Evolutionary conservation across 2,329 filamentous ascomycete species (phyloP), one percentile per base, ranked within the genome.

Genomic region (Ascochyta viciae-villosae): DNA sequence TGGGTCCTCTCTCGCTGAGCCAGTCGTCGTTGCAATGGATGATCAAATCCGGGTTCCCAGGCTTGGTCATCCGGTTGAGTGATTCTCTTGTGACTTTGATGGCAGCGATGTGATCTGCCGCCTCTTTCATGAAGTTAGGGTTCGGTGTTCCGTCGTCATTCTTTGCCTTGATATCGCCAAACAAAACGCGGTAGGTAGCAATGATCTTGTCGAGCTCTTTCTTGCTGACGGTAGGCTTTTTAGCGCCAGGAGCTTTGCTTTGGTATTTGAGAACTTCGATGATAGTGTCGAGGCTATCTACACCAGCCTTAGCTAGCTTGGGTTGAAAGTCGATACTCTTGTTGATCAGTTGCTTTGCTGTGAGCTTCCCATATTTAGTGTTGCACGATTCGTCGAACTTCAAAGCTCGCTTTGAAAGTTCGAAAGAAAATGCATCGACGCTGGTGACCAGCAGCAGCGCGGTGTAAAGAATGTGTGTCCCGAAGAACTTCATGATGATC

Each of bases 11-110:
- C 15, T 51, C 56, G 8, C 41, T 48, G 6, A 59, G 51, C 56
- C 56, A 59, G 34, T 59, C 56, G 12, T 59, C 56, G 12, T 59
- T 59, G 29, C 56, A 59, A 19, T 59, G 56, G n/a, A 59, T 59
- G 24, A 59, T 56, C 10, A 59, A 19, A 24, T 59, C 29, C 6
- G 47, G 46, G 1, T 45, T 52, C 8, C 47, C 38, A 22, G 51
- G 12, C 33, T 35, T 56, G 13, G 43, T 52, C 52, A 59, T 59
- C 6, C 51, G 56, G 8, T 42, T 31, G 13, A 59, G 47, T 4
- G 56, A 56, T 3, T 56, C 51, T 6, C 47, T 47, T n/a, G 51
- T 52, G 9, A 45, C 33, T 27, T 59, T 59, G 23, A 59, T 55
- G 2, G 46, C 44, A 10, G 37, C 34, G 23, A 59, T 51, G 13